Conservation (phyloP, 352 stramenopile genomes). For the Hyaloperonospora brassicae region DNA sequence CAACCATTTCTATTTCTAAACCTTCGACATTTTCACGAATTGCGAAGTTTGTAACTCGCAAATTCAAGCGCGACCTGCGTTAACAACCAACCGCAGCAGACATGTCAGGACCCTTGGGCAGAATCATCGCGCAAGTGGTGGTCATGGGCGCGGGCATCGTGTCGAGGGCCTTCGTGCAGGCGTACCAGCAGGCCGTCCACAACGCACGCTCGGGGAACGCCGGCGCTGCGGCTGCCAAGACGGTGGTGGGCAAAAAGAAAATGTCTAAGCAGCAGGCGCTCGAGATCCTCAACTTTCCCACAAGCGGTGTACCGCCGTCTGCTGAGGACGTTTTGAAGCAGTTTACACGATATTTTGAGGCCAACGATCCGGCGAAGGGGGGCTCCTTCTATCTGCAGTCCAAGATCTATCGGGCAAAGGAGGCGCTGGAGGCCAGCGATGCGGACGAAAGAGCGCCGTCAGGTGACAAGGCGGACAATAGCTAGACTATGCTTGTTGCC, state of each 20-base stretch:
- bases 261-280: conserved; percentile 70
- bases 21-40: too few species aligned
- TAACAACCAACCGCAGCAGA: too few species aligned
- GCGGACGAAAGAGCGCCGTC: conserved; percentile 17
- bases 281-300: conserved; percentile 79
- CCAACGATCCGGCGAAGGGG: conserved; percentile 85
- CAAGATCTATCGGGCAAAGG: conserved; percentile 88
- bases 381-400: conserved; percentile 91
- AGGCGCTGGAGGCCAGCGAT: conserved; percentile 63
- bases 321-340: conserved; percentile 72
- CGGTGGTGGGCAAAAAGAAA: conserved; percentile 61
- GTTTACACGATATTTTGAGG: conserved; percentile 83
- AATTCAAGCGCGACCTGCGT: too few species aligned
- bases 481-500: conserved; percentile 5
- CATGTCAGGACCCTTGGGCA: conserved; percentile 76
- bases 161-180: conserved; percentile 82
- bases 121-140: conserved; percentile 78
- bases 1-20: too few species aligned
- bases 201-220: conserved; percentile 78
- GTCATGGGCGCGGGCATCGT: conserved; percentile 78
- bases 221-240: conserved; percentile 52
- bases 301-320: conserved; percentile 30
- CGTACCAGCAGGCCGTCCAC: conserved; percentile 83
- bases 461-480: conserved; percentile 21
- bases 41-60: too few species aligned